Evolutionary conservation across 1,139 yeast species (phyloP).

Genomic region (Geotrichum australiense): DNA sequence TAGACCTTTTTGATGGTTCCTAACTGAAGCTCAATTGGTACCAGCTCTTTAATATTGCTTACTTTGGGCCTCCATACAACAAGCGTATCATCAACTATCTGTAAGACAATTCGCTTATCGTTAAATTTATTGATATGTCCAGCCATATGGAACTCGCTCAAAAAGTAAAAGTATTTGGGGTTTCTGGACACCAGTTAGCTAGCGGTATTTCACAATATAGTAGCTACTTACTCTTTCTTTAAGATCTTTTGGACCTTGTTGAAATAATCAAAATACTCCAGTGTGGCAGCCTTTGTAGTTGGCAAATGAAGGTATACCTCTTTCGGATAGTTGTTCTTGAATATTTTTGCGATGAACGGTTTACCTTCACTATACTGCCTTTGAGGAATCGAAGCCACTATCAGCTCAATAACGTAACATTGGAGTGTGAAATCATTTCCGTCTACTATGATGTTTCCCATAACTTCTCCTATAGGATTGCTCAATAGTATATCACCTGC

Average conservation of each 20-base stretch:
- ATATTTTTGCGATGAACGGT: slow-evolving; percentile 13
- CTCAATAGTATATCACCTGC: slow-evolving; percentile 14
- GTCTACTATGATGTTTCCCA: slow-evolving; percentile 10
- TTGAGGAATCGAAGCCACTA: slow-evolving; percentile 12
- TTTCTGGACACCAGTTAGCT: slow-evolving; percentile 2
- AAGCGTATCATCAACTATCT: slow-evolving; percentile 13
- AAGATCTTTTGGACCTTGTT: not conserved
- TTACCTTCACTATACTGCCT: slow-evolving; percentile 13
- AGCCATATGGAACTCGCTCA: slow-evolving; percentile 3
- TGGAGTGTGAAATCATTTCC: slow-evolving; percentile 14
- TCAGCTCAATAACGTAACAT: slow-evolving; percentile 15
- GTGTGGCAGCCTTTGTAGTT: slow-evolving; percentile 3
- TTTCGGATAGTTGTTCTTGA: slow-evolving; percentile 9
- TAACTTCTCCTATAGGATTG: slow-evolving; percentile 9
- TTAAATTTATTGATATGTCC: slow-evolving; percentile 9
- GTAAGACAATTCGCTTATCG: slow-evolving; percentile 10
- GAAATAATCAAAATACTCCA: slow-evolving; percentile 6
- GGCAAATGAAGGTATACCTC: slow-evolving; percentile 14
- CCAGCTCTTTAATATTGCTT: slow-evolving; percentile 1
- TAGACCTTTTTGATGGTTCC: slow-evolving; percentile 10
- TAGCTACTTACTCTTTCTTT: slow-evolving; percentile 7
- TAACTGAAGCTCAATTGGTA: slow-evolving; percentile 13
- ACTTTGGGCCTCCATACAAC: slow-evolving; percentile 14
- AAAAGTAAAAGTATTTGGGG: slow-evolving; percentile 6
- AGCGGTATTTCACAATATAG: not conserved